Evolutionary conservation across 768 basidiomycete species (phyloP).

Genomic region (Leccinum incarnatum): DNA sequence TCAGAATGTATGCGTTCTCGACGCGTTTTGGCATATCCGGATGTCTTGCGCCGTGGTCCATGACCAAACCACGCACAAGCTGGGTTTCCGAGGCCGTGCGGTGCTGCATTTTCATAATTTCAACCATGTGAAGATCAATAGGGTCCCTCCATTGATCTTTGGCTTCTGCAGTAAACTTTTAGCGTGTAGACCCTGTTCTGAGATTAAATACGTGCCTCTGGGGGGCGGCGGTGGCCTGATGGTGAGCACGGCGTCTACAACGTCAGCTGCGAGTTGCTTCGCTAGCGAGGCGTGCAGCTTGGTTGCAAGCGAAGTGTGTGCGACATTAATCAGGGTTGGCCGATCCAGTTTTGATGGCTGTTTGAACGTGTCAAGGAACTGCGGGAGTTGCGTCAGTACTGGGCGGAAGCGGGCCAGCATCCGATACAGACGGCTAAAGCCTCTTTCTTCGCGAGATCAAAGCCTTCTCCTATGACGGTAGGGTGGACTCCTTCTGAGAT

Average conservation of each 20-base stretch:
- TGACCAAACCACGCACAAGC: constrained; percentile 89
- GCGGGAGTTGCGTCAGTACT: constrained; percentile 20
- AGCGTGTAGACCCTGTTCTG: constrained; percentile 27
- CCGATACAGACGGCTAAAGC: constrained; percentile 67
- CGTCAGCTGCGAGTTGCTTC: constrained; percentile 83
- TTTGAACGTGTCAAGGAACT: constrained; percentile 96
- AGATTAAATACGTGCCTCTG: constrained; percentile 45
- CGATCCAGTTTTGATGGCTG: constrained; percentile 76
- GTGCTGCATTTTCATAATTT: constrained; percentile 99
- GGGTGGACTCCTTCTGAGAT: constrained; percentile 98
- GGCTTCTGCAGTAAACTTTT: constrained; percentile 42
- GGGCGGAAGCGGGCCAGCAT: constrained; percentile 9
- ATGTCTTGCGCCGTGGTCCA: constrained; percentile 96
- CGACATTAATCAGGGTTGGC: constrained; percentile 88
- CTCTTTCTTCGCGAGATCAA: constrained; percentile 97
- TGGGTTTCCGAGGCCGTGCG: constrained; percentile 97
- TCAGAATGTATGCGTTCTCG: constrained; percentile 93
- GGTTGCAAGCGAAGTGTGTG: constrained; percentile 92
- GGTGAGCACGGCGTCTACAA: constrained; percentile 92
- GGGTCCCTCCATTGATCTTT: constrained; percentile 77
- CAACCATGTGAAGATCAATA: constrained; percentile 98
- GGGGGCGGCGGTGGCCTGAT: constrained; percentile 71
- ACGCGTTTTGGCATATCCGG: constrained; percentile 99
- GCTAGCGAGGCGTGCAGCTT: constrained; percentile 84
- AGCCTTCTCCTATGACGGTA: constrained; percentile 91